phyloP scores from a whole-genome alignment of 768 basidiomycete genomes.

The Amanita polypyramis region DNA sequence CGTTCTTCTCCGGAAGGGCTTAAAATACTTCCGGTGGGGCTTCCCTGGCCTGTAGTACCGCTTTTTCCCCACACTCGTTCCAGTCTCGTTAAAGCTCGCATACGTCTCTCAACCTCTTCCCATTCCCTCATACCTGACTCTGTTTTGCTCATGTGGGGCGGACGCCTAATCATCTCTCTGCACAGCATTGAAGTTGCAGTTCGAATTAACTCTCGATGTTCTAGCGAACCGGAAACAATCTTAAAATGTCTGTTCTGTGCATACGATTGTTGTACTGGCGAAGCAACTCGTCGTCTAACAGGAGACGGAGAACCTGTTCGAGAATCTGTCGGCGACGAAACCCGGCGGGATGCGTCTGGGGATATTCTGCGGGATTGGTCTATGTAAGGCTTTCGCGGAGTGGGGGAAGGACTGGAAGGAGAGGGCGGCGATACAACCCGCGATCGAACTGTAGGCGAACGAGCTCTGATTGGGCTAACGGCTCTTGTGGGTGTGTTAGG shows the following conservation, averaged over 20 bases:
- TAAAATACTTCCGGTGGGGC: slow-evolving; percentile 23
- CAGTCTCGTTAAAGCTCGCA: slow-evolving; percentile 48
- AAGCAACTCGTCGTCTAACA: slow-evolving; percentile 31
- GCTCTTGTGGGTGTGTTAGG: slow-evolving; percentile 24
- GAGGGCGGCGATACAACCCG: slow-evolving; percentile 3
- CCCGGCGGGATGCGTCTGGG: slow-evolving; percentile 13
- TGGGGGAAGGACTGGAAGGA: slow-evolving; percentile 7
- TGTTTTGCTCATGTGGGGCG: slow-evolving; percentile 40
- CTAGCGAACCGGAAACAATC: slow-evolving; percentile 50
- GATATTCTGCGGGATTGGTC: slow-evolving; percentile 25
- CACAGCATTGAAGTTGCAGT: slow-evolving; percentile 53
- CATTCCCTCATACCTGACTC: slow-evolving; percentile 46
- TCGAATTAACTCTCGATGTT: slow-evolving; percentile 60
- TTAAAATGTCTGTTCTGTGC: slow-evolving; percentile 47
- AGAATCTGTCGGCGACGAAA: slow-evolving; percentile 7
- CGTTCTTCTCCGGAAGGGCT: slow-evolving; percentile 52
- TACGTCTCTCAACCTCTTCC: slow-evolving; percentile 66
- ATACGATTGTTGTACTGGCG: slow-evolving; percentile 39
- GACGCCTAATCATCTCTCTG: slow-evolving; percentile 54
- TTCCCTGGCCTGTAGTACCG: slow-evolving; percentile 26
- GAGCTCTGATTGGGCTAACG: slow-evolving; percentile 23
- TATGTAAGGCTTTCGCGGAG: slow-evolving; percentile 21
- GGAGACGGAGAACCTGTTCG: slow-evolving; percentile 34
- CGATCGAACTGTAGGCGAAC: slow-evolving; percentile 1
- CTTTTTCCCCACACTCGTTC: slow-evolving; percentile 74